Percentiles rank a stretch among this genome's conserved stretches.
Conservation (phyloP, 148 eudicot genomes). For the Rhododendron williamsianum region DNA sequence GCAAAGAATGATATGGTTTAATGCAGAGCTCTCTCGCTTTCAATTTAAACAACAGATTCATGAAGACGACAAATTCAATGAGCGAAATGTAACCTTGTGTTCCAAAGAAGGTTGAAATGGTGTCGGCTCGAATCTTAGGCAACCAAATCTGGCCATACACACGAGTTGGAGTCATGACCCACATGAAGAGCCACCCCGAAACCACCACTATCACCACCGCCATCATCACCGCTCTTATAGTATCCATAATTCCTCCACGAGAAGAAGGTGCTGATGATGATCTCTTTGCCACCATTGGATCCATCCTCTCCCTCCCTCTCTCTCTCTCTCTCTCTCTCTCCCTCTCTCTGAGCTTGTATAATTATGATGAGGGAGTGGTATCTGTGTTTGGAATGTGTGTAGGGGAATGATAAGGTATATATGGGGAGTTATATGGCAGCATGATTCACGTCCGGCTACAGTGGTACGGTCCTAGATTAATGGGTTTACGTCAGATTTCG, state of each 20-base stretch:
- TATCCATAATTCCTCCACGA: neutral
- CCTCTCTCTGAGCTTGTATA: too few relatives aligned
- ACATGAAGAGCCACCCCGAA: constrained; percentile 46
- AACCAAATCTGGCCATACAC: constrained; percentile 35
- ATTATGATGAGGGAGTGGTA: neutral
- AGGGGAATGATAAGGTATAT: neutral
- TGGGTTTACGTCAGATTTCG: neutral
- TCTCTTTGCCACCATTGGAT: neutral
- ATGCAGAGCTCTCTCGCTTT: too few relatives aligned
- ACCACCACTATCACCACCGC: constrained; percentile 20
- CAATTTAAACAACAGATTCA: too few relatives aligned
- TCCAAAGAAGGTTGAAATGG: constrained; percentile 57
- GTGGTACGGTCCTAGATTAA: neutral
- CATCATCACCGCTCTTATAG: constrained; percentile 6
- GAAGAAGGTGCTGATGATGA: constrained; percentile 4
- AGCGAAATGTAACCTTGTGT: constrained; percentile 33
- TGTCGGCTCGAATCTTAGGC: constrained; percentile 21
- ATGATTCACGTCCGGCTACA: neutral
- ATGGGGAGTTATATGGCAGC: neutral
- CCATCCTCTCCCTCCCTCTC: neutral
- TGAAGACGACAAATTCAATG: too few relatives aligned
- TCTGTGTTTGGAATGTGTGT: neutral
- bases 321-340: constrained; percentile 1
- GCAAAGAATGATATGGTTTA: too few relatives aligned
- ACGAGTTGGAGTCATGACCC: constrained; percentile 47